Conservation (phyloP, 306 rosid genomes). For the Quercus agrifolia region DNA sequence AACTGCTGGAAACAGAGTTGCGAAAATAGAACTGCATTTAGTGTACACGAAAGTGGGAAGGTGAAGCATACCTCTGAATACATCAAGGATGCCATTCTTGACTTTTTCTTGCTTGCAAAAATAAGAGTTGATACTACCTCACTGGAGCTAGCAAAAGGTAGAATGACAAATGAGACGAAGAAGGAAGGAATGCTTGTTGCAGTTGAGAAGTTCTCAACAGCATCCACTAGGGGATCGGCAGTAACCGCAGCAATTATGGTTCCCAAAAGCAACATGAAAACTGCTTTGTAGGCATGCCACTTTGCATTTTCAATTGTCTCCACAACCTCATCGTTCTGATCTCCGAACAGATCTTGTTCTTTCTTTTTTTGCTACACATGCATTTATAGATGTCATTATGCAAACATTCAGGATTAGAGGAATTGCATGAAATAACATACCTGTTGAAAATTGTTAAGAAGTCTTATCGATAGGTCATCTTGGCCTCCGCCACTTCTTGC, state of each 20-base stretch:
- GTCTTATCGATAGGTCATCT: constrained; percentile 29
- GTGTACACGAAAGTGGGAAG: background rate
- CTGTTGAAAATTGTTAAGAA: constrained; percentile 48
- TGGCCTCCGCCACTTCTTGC: constrained; percentile 20
- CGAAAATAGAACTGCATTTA: background rate
- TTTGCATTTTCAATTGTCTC: constrained; percentile 21
- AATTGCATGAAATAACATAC: constrained; percentile 33
- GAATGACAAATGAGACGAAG: constrained; percentile 83
- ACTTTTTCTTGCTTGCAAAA: constrained; percentile 82
- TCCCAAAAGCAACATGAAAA: constrained; percentile 58
- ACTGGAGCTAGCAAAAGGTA: constrained; percentile 90
- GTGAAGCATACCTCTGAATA: constrained; percentile 79
- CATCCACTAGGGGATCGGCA: constrained; percentile 94
- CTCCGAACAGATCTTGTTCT: constrained; percentile 23
- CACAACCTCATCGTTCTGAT: constrained; percentile 27
- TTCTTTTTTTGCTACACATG: constrained; percentile 19
- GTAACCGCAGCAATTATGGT: constrained; percentile 72
- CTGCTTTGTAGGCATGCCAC: constrained; percentile 52
- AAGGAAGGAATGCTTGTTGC: constrained; percentile 89
- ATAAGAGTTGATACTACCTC: constrained; percentile 93
- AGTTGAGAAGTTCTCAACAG: constrained; percentile 78
- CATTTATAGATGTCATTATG: constrained; percentile 7
- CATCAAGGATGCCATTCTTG: constrained; percentile 75
- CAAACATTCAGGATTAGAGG: background rate
- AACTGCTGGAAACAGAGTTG: background rate